Base-by-base conservation (phyloP, 768 basidiomycete genomes). In the Neoboletus brunneissimus region DNA sequence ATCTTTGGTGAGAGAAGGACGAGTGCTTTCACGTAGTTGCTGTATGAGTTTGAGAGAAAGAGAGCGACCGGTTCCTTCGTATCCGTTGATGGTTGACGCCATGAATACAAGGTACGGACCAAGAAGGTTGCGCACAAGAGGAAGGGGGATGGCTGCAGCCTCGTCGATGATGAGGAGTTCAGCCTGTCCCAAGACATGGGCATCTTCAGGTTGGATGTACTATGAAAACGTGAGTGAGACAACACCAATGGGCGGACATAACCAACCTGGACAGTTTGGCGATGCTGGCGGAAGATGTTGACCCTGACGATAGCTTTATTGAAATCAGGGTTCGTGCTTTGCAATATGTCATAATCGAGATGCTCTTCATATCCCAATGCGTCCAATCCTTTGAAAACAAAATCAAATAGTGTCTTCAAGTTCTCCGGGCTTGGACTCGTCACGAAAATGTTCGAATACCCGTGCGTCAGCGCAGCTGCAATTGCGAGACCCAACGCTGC, bases 81-180 rank as follows among this genome's bases (percentile, higher is more conserved):
- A 99, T 40, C 97, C 97, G 70, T 98, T 98, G 75, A 99, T 94
- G 1, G 97, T 99, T n/a, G 94, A 97, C 1, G 97, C 92, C 80
- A 98, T 88, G 79, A 98, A 98, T 49, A 98, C 94, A 35, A 98
- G 89, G 74, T 98, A 98, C 1, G 88, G 89, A 0, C 97, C 97
- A 53, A 99, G 86, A 59, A 99, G 89, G 64, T 93, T 92, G 54
- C 90, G 86, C 18, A 99, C 96, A 35, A 99, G 87, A 2, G 96
- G 94, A 18, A 98, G 83, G 1, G 97, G 97, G 51, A 98, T 98
- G 20, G 97, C 97, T 10, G 97, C 97, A 8, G 96, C 96, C 73
- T 99, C 97, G 65, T 99, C 97, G 60, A 99, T 96, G 64, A 99
- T 89, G 60, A 99, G 87, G 8, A 99, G 82, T 65, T 99, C 97